Conservation (phyloP, 805 yeast species). For the Saturnispora sanitii region DNA sequence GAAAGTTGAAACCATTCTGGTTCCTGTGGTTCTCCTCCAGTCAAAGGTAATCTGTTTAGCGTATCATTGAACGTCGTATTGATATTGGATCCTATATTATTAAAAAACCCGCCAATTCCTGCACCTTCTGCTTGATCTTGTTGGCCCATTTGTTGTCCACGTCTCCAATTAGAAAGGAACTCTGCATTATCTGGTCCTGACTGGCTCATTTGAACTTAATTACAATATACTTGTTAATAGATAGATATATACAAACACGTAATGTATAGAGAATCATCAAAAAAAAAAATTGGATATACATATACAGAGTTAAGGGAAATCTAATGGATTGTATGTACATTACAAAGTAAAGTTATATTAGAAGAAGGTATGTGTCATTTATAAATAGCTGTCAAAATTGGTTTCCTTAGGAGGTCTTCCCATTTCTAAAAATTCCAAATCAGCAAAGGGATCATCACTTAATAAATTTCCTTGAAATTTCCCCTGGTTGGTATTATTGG, state of each 20-base stretch:
- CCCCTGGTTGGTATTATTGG: neutral
- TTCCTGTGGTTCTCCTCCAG: conserved; percentile 49
- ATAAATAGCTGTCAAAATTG: neutral
- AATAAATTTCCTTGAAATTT: neutral
- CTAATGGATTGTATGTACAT: too few species aligned
- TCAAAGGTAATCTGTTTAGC: conserved; percentile 51
- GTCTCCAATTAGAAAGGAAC: conserved; percentile 24
- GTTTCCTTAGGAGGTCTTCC: neutral
- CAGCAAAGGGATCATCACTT: neutral
- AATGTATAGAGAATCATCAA: neutral
- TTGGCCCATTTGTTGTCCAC: conserved; percentile 6
- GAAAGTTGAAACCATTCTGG: conserved; percentile 72
- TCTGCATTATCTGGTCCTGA: conserved; percentile 16
- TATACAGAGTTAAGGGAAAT: too few species aligned
- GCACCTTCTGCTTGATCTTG: conserved; percentile 3
- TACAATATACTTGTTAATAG: too few species aligned
- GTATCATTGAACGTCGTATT: conserved; percentile 17
- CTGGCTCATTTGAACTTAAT: neutral
- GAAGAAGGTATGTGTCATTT: neutral
- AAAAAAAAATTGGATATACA: too few species aligned
- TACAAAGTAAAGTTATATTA: neutral
- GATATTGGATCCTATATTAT: conserved; percentile 12
- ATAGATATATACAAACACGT: conserved; percentile 1
- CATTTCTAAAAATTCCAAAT: conserved; percentile 7
- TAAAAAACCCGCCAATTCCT: conserved; percentile 9